Evolutionary conservation across 345 rosid species (phyloP), one percentile per base, ranked within the genome.

Genomic region (Sonneratia alba): DNA sequence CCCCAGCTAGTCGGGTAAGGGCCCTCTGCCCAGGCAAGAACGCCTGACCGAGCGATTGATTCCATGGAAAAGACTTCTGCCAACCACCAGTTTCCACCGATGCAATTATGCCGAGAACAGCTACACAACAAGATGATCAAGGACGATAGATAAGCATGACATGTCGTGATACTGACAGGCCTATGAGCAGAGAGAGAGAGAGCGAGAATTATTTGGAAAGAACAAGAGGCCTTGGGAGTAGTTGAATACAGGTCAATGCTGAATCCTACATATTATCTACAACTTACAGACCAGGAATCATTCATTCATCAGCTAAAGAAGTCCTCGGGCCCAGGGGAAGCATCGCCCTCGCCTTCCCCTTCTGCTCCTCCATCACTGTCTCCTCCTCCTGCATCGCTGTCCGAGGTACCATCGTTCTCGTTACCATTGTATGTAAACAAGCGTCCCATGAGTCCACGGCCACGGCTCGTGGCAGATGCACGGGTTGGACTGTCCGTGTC

Each of bases 311-410:
- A 70, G 73, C 49, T 56, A 38, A 70, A 70, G 49, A 48, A 70
- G 64, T 70, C 73, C 73, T 70, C 73, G 3, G 66, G 73, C 22
- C 66, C 73, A 7, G 72, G 53, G 63, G 65, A 24, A 24, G 36
- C 66, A 61, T 27, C 66, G 15, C 51, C 66, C 2, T 62, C 66
- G 0, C 19, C 66, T 2, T 34, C 63, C n/a, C 8, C 42, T 16
- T 70, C 65, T 68, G 19, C 56, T 0, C 19, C 55, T 6, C 22
- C 66, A 18, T 37, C 66, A 8, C 19, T 38, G 0, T 32, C 38
- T 15, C 19, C 66, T 27, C 70, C 70, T n/a, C 19, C 70, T 2
- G 19, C 73, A 37, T n/a, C 18, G 16, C 59, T 57, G 42, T 70
- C 73, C 34, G 73, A 70, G 65, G 73, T 36, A 57, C 40, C 64